phyloP scores from a whole-genome alignment of 495 filamentous ascomycete species.

The Penicillium dipodomyicola region DNA sequence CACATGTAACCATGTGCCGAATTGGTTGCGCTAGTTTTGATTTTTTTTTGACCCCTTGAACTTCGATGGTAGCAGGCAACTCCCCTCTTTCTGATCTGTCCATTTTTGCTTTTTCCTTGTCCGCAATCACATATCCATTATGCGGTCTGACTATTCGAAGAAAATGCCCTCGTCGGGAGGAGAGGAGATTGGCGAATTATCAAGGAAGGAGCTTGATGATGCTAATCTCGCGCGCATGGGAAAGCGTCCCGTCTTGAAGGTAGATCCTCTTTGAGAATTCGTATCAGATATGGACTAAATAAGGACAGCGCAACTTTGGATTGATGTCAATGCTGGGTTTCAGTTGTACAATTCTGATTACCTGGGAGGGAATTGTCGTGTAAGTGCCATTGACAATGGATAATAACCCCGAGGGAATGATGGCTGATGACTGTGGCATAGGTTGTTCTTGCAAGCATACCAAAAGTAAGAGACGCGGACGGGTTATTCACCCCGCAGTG shows the following conservation, averaged over 20 bases:
- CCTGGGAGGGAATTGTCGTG: conserved; percentile 48
- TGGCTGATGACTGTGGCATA: conserved; percentile 5
- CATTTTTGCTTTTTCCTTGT: neutral
- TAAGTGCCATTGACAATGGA: conserved; percentile 15
- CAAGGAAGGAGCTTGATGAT: conserved; percentile 37
- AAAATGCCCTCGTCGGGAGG: conserved; percentile 11
- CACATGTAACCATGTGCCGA: conserved; percentile 4
- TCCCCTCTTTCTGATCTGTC: neutral
- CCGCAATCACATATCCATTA: conserved; percentile 5
- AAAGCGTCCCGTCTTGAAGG: conserved; percentile 51
- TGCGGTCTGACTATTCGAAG: conserved; percentile 19
- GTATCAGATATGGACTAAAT: conserved; percentile 10
- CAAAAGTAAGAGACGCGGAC: conserved; percentile 26
- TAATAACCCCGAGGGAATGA: neutral
- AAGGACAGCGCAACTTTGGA: conserved; percentile 44
- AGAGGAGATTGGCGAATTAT: conserved; percentile 16
- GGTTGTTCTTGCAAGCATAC: conserved; percentile 36
- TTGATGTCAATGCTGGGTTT: conserved; percentile 52
- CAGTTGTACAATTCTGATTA: conserved; percentile 49
- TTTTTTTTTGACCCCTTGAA: neutral
- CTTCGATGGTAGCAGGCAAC: neutral
- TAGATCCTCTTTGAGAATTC: conserved; percentile 11
- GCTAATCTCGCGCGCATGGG: conserved; percentile 46
- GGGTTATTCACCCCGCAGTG: neutral
- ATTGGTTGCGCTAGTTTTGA: conserved; percentile 1